Evolutionary conservation across 495 filamentous ascomycete species (phyloP).

Genomic region (Penicillium atrosanguineum): DNA sequence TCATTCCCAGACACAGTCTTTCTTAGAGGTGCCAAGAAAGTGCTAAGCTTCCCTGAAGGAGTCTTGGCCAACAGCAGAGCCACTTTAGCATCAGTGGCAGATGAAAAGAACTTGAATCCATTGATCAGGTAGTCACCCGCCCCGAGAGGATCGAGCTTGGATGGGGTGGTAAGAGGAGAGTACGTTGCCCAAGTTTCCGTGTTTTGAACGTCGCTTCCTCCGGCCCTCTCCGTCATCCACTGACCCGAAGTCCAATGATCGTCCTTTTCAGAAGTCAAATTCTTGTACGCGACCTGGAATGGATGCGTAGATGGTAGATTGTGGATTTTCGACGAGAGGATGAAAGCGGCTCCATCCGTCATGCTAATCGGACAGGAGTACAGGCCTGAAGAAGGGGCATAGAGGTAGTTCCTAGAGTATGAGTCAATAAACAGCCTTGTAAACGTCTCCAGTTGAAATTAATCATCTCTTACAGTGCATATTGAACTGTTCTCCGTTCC

Average conservation of each 20-base stretch:
- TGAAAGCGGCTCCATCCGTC: slow-evolving; percentile 66
- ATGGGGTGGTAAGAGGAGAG: slow-evolving; percentile 18
- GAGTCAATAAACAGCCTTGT: slow-evolving; percentile 32
- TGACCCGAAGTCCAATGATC: slow-evolving; percentile 75
- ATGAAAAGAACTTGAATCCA: slow-evolving; percentile 79
- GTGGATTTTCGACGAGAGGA: slow-evolving; percentile 54
- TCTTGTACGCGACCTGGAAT: slow-evolving; percentile 49
- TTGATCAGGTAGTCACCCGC: slow-evolving; percentile 46
- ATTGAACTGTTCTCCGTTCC: slow-evolving; percentile 41
- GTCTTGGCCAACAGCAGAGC: slow-evolving; percentile 69
- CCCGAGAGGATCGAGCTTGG: slow-evolving; percentile 12
- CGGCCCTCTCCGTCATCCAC: slow-evolving; percentile 83
- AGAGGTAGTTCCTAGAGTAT: slow-evolving; percentile 61
- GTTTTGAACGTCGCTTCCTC: slow-evolving; percentile 69
- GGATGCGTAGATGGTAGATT: slow-evolving; percentile 31
- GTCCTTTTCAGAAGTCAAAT: slow-evolving; percentile 53
- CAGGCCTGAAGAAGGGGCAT: slow-evolving; percentile 57
- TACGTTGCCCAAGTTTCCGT: slow-evolving; percentile 64
- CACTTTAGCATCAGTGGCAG: slow-evolving; percentile 69
- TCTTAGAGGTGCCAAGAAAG: slow-evolving; percentile 66
- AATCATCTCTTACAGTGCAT: slow-evolving; percentile 24
- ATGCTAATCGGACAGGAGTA: slow-evolving; percentile 68
- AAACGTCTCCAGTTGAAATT: neutral
- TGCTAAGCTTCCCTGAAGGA: slow-evolving; percentile 50
- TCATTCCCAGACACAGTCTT: slow-evolving; percentile 32